Percentiles rank a stretch among this genome's conserved stretches.
Conservation (phyloP, 257 asterid genomes). For the Verbena officinalis region DNA sequence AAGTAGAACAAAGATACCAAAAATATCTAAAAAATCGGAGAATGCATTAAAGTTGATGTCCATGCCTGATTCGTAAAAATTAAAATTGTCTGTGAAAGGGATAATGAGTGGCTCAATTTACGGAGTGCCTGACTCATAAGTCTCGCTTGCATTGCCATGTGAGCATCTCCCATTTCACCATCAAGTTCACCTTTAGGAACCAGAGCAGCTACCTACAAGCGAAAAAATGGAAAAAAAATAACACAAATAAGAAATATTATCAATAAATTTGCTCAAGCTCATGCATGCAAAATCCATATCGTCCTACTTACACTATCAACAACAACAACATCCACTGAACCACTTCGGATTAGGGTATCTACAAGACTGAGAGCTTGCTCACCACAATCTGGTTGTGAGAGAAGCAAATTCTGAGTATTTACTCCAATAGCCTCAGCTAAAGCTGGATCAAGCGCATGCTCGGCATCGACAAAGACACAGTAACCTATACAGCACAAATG, state of each 20-base stretch:
- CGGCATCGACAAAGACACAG: conserved; percentile 97
- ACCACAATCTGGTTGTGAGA: conserved; percentile 97
- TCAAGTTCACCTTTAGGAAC: conserved; percentile 98
- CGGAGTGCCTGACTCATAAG: conserved; percentile 99
- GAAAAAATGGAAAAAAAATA: conserved; percentile 11
- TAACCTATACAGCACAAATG: conserved; percentile 50
- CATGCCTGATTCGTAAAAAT: conserved; percentile 90
- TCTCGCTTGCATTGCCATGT: conserved; percentile 99
- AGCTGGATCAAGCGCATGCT: conserved; percentile 96
- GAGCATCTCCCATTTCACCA: conserved; percentile 99
- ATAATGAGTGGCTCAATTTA: conserved; percentile 90
- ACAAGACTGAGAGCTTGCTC: conserved; percentile 99
- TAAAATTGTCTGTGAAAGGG: conserved; percentile 87
- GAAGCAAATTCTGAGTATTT: conserved; percentile 73
- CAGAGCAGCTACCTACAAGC: conserved; percentile 91
- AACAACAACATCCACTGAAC: conserved; percentile 96
- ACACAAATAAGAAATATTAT: conserved; percentile 15
- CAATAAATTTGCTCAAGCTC: conserved; percentile 25
- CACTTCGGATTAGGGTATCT: conserved; percentile 96
- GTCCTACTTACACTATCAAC: conserved; percentile 89
- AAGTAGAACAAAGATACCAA: neutral
- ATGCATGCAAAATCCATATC: conserved; percentile 23
- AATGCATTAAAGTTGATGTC: conserved; percentile 19
- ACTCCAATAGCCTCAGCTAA: conserved; percentile 94
- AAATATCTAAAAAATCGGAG: conserved; percentile 1